Evolutionary conservation across 139 green algal genomes (phyloP).

Genomic region (Closterium sp.): DNA sequence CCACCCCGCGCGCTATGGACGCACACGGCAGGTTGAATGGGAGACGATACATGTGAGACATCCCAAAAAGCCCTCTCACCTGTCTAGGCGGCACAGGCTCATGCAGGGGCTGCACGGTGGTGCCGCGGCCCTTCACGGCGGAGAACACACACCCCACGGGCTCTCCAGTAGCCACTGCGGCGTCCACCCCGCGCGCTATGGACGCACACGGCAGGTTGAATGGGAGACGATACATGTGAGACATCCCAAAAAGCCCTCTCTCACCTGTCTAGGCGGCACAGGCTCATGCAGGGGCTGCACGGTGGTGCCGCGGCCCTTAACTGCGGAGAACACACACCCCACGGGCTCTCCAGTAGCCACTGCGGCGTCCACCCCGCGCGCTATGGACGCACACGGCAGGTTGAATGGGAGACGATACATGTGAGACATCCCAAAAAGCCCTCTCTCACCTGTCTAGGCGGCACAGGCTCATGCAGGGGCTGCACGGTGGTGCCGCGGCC

Average conservation of each 20-base stretch:
- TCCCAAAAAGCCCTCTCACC: neutral
- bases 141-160: constrained; percentile 75
- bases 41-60: neutral
- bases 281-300: constrained; percentile 57
- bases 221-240: neutral
- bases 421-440: neutral
- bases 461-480: constrained; percentile 52
- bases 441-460: constrained; percentile 10
- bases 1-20: too few species aligned
- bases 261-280: neutral
- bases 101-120: constrained; percentile 63
- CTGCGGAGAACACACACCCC: constrained; percentile 77
- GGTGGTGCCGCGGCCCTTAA: constrained; percentile 65
- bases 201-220: too few species aligned
- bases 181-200: too few species aligned
- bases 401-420: too few species aligned
- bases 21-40: too few species aligned
- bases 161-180: constrained; percentile 25
- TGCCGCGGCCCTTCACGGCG: constrained; percentile 64
- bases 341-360: constrained; percentile 45
- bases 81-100: constrained; percentile 8
- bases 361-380: too few species aligned
- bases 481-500: constrained; percentile 64
- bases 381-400: too few species aligned
- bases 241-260: neutral